Evolutionary conservation across 1,284 basidiomycete genomes (phyloP), one percentile per base, ranked within the genome.

Genomic region (Ganoderma lingzhi): DNA sequence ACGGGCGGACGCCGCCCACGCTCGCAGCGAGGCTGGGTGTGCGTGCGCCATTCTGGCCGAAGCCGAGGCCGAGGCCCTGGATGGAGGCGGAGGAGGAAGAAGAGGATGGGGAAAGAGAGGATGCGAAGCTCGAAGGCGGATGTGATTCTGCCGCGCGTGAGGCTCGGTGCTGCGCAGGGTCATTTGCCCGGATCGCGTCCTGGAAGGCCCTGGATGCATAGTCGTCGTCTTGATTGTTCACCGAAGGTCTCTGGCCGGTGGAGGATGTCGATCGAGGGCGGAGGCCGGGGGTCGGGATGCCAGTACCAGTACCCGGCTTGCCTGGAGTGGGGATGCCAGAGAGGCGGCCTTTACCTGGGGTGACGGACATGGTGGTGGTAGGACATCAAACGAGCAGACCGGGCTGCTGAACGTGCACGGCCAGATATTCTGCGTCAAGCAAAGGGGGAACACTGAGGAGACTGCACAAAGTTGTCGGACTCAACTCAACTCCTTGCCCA

Each of bases 101-200:
- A 15, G 74, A 70, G 63, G 82, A 81, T n/a, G 86, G 87, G n/a
- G 88, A 87, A 35, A 86, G 80, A 48, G 72, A 71, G 15, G 86
- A 85, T 2, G 85, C 80, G 58, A 75, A 79, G 2, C 86, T 83
- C 5, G 59, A 61, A 61, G 59, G 59, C 37, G 59, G 59, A 56
- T 56, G 53, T n/a, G 82, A 71, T 71, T 82, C 83, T 65, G 82
- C 80, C 64, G 80, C 68, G 65, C 83, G 69, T 65, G 78, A 76
- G 66, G 80, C 72, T 70, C 89, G 88, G 80, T 93, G 90, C 58
- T 87, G 86, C 37, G 90, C 86, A 42, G 93, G 93, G 78, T 94
- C 91, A 75, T 95, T 92, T 59, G 91, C 87, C 74, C 85, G 90
- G 78, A 95, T 88, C 30, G 93, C 93, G 72, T 94, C 93, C 60